Conservation (phyloP, 306 rosid species). For the Ormosia semicastrata region DNA sequence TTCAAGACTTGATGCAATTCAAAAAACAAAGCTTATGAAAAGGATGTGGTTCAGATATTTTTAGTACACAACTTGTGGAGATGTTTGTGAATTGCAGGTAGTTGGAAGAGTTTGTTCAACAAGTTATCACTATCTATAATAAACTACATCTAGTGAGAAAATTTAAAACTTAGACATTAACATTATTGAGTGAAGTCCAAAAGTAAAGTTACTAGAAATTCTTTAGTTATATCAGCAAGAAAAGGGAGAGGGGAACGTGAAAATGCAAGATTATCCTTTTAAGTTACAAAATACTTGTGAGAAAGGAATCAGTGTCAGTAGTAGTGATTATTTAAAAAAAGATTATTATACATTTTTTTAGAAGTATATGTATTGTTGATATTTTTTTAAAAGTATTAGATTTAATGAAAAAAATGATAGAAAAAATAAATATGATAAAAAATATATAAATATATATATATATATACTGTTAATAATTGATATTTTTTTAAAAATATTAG, state of each 20-base stretch:
- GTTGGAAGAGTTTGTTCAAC: not conserved
- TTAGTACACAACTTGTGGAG: not conserved
- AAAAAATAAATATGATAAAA: too few relatives aligned
- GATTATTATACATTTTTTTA: too few relatives aligned
- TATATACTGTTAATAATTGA: too few relatives aligned
- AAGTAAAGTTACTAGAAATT: not conserved
- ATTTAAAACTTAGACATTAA: not conserved
- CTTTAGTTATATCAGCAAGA: not conserved
- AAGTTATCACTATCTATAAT: not conserved
- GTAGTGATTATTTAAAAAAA: too few relatives aligned
- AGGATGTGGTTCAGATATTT: not conserved
- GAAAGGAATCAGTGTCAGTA: not conserved
- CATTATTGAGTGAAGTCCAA: not conserved
- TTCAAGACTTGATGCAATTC: not conserved
- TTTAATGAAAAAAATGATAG: too few relatives aligned
- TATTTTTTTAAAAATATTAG: too few relatives aligned
- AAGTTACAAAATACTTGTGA: not conserved
- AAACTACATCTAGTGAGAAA: not conserved
- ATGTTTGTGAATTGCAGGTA: not conserved
- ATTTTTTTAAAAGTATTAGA: too few relatives aligned
- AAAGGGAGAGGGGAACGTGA: not conserved
- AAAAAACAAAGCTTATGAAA: not conserved
- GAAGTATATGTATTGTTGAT: too few relatives aligned
- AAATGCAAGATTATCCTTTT: not conserved
- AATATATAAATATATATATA: too few relatives aligned